phyloP scores from a whole-genome alignment of 768 basidiomycete genomes.

The Dendrothele bispora region DNA sequence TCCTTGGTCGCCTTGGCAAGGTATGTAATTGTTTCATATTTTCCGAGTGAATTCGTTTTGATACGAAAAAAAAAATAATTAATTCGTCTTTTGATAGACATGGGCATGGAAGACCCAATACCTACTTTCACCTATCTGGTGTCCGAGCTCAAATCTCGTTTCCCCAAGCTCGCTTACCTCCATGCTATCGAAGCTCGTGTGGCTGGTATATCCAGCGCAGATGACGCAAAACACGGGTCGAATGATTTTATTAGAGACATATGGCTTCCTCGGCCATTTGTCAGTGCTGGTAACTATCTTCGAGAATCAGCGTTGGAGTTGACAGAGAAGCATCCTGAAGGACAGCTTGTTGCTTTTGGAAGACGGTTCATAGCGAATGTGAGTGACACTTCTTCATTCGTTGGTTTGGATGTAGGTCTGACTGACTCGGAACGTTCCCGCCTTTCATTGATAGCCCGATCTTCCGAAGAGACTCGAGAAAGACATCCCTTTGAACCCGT shows the following conservation, averaged over 20 bases:
- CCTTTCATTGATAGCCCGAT: slow-evolving; percentile 32
- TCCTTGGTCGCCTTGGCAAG: slow-evolving; percentile 33
- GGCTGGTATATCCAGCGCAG: slow-evolving; percentile 1
- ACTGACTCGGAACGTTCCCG: no score
- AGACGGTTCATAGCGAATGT: slow-evolving; percentile 31
- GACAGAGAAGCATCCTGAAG: slow-evolving; percentile 25
- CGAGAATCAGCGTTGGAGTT: slow-evolving; percentile 23
- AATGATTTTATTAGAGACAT: slow-evolving; percentile 28
- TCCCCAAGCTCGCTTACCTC: slow-evolving; percentile 38
- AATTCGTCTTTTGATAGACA: slow-evolving; percentile 14
- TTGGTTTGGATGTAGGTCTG: no score
- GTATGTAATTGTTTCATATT: slow-evolving; percentile 5
- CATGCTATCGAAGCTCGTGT: slow-evolving; percentile 30
- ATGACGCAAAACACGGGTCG: slow-evolving; percentile 3
- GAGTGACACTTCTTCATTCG: not conserved
- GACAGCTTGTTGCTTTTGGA: slow-evolving; percentile 30
- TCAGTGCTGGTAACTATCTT: slow-evolving; percentile 27
- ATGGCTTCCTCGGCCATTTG: slow-evolving; percentile 27
- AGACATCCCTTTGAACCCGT: slow-evolving; percentile 16
- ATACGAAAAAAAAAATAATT: not conserved
- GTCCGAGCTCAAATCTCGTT: slow-evolving; percentile 33
- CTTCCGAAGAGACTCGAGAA: slow-evolving; percentile 27
- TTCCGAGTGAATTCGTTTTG: not conserved
- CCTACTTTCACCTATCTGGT: slow-evolving; percentile 41
- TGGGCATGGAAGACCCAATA: slow-evolving; percentile 38